Evolutionary conservation across 139 green algal species (phyloP).

Genomic region (Zygnema circumcarinatum): DNA sequence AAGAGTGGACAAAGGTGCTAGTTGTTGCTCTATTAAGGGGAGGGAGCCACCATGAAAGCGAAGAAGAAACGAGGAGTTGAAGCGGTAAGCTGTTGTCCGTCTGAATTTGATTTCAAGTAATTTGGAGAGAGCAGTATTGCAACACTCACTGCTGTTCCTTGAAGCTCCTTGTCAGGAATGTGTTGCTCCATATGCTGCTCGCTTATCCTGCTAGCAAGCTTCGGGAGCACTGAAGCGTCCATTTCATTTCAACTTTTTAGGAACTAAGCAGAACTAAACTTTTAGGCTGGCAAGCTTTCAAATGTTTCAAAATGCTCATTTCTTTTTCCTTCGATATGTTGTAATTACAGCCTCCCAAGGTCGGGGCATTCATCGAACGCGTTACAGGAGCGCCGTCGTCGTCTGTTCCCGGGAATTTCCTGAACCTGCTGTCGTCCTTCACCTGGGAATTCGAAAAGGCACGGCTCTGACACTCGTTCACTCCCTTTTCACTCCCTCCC

Average conservation of each 20-base stretch:
- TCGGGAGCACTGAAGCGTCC: neutral
- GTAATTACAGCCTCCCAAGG: neutral
- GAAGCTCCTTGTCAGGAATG: no score
- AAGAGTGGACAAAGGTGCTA: no score
- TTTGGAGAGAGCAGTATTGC: neutral
- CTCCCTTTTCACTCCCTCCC: neutral
- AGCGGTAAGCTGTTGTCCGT: conserved; percentile 41
- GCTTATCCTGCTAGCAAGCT: neutral
- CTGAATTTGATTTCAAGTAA: conserved; percentile 11
- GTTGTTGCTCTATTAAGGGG: no score
- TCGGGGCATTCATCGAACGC: conserved; percentile 1
- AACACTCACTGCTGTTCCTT: neutral
- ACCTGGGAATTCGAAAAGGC: neutral
- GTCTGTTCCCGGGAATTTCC: neutral
- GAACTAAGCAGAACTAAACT: neutral
- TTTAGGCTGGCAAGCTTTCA: neutral
- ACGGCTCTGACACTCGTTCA: neutral
- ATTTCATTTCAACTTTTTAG: neutral
- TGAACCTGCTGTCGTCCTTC: neutral
- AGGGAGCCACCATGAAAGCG: conserved; percentile 19
- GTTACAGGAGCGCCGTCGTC: neutral
- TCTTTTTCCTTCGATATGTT: neutral
- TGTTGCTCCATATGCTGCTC: neutral
- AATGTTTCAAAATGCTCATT: neutral
- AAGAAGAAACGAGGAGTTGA: conserved; percentile 50